Conservation (phyloP, 2,329 filamentous ascomycete genomes). For the Fusarium sp. region DNA sequence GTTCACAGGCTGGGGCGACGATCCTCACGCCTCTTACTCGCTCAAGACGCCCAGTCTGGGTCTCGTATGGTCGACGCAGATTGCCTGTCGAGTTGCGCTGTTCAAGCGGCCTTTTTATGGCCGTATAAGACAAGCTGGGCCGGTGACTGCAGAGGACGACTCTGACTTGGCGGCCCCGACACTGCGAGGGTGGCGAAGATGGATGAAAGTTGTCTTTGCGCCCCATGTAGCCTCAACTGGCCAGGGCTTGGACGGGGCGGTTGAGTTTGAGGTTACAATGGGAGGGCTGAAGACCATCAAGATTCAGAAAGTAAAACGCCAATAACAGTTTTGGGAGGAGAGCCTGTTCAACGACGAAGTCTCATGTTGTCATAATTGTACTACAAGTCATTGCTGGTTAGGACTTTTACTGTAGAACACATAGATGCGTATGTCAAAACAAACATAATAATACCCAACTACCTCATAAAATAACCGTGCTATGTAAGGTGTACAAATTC, state of each 20-base stretch:
- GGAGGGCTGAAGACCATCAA: slow-evolving; percentile 67
- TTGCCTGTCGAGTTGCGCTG: slow-evolving; percentile 84
- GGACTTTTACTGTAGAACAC: not conserved
- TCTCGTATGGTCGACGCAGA: slow-evolving; percentile 91
- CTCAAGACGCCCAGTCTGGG: slow-evolving; percentile 90
- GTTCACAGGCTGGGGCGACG: slow-evolving; percentile 95
- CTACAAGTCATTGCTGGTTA: slow-evolving; percentile 1
- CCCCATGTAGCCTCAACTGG: slow-evolving; percentile 74
- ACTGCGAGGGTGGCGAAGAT: slow-evolving; percentile 75
- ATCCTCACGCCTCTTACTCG: slow-evolving; percentile 59
- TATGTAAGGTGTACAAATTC: slow-evolving; percentile 39
- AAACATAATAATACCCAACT: slow-evolving; percentile 24
- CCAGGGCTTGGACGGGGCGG: slow-evolving; percentile 62
- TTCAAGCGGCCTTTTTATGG: slow-evolving; percentile 76
- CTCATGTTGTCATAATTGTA: not conserved
- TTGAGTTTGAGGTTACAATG: slow-evolving; percentile 81
- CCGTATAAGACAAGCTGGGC: slow-evolving; percentile 53
- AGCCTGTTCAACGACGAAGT: not conserved
- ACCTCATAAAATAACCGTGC: slow-evolving; percentile 28
- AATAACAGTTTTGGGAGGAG: not conserved
- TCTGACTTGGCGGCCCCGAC: slow-evolving; percentile 60
- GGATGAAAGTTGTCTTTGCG: slow-evolving; percentile 91
- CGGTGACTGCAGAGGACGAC: slow-evolving; percentile 55
- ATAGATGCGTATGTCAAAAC: slow-evolving; percentile 7
- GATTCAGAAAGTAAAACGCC: slow-evolving; percentile 17